A percentile compares a stretch with the other conserved stretches of the same genome.
phyloP scores from a whole-genome alignment of 164 flowering plant species.

The Liriodendron chinense region DNA sequence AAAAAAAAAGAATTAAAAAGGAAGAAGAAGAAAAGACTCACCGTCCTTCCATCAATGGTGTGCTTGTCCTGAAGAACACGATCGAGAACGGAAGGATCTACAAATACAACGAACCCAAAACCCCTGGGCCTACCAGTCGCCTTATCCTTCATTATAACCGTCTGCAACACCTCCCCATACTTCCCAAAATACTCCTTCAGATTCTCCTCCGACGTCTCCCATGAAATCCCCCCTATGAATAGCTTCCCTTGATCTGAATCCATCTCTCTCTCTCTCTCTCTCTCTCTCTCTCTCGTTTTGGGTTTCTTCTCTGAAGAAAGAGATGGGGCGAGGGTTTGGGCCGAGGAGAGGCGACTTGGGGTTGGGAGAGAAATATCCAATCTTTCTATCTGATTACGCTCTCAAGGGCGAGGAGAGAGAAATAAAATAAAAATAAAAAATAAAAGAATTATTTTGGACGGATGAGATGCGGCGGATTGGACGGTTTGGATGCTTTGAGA shows the following conservation, averaged over 20 bases:
- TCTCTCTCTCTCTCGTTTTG: background rate
- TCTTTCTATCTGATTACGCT: too few relatives aligned
- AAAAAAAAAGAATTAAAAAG: background rate
- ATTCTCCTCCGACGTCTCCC: conserved; percentile 87
- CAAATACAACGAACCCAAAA: conserved; percentile 71
- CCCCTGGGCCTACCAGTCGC: conserved; percentile 63
- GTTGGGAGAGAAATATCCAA: too few relatives aligned
- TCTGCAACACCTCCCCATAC: conserved; percentile 76
- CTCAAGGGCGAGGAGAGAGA: too few relatives aligned
- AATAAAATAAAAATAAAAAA: too few relatives aligned
- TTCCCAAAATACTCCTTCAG: conserved; percentile 70
- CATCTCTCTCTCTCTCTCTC: conserved; percentile 31
- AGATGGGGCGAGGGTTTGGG: background rate
- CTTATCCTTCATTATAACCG: conserved; percentile 83
- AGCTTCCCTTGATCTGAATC: conserved; percentile 98
- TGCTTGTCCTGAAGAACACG: conserved; percentile 85
- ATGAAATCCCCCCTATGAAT: conserved; percentile 93
- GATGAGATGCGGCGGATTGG: too few relatives aligned
- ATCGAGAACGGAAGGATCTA: conserved; percentile 69
- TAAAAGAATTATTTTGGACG: too few relatives aligned
- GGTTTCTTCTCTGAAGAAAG: background rate
- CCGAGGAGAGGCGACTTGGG: background rate
- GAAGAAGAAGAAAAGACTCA: conserved; percentile 12
- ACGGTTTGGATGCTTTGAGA: too few relatives aligned
- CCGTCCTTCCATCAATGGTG: conserved; percentile 80